Evolutionary conservation across 768 basidiomycete species (phyloP).

Genomic region (Phanerodontia chrysosporium): DNA sequence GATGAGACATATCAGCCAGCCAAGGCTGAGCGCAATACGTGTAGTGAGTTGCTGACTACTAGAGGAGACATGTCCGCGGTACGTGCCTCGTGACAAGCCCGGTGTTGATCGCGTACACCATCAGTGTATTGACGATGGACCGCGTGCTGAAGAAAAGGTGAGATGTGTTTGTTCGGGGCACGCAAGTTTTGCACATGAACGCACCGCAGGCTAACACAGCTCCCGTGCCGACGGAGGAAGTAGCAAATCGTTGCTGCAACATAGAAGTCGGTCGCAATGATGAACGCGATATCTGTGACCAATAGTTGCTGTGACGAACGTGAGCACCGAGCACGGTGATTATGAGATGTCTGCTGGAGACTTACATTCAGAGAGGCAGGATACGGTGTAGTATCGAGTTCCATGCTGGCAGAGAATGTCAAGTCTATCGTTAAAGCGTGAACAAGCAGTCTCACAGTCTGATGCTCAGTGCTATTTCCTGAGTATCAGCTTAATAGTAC

Average conservation of each 20-base stretch:
- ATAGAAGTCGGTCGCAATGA: neutral
- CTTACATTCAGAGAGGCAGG: too few relatives aligned
- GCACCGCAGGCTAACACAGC: neutral
- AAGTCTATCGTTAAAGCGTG: too few relatives aligned
- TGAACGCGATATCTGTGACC: neutral
- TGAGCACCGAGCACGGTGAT: too few relatives aligned
- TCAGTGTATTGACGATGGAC: neutral
- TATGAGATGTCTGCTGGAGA: too few relatives aligned
- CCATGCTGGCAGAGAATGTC: too few relatives aligned
- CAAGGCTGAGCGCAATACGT: neutral
- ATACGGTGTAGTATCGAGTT: too few relatives aligned
- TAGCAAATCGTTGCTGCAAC: neutral
- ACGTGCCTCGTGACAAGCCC: neutral
- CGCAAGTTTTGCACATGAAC: too few relatives aligned
- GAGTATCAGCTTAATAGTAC: too few relatives aligned
- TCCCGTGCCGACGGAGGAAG: neutral
- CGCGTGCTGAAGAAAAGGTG: neutral
- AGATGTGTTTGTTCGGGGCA: too few relatives aligned
- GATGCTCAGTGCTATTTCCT: too few relatives aligned
- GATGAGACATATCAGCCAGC: neutral
- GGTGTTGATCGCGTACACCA: neutral
- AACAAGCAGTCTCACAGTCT: too few relatives aligned
- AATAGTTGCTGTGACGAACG: neutral
- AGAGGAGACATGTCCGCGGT: neutral
- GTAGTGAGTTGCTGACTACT: neutral